Percentiles rank a stretch among this genome's conserved stretches.
These are phyloP conservation scores for Singerocomus inundabilis DNA, from an alignment of 1,284 basidiomycete genomes.

Conservation along the genomic window DNA sequence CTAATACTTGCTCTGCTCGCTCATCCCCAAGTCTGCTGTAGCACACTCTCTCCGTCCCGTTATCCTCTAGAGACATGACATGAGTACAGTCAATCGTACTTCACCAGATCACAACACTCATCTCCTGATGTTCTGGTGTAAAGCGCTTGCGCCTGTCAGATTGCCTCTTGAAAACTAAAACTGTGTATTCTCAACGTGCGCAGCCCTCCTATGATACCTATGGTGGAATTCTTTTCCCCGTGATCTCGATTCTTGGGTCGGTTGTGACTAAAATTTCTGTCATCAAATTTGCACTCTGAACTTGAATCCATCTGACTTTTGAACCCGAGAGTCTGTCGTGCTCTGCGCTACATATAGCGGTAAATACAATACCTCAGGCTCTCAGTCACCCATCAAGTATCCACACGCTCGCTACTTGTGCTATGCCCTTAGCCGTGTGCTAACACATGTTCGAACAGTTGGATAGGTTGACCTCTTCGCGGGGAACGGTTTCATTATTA, in stretches of 20 bases:
- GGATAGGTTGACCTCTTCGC: conserved; percentile 56
- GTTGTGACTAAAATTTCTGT: neutral
- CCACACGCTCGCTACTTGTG: neutral
- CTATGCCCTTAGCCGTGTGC: neutral
- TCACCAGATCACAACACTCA: conserved; percentile 1
- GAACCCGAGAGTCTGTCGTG: neutral
- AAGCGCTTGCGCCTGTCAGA: neutral
- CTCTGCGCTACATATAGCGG: neutral
- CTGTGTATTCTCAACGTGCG: neutral
- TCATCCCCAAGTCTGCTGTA: conserved; percentile 12
- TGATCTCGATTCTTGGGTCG: neutral
- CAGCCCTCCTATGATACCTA: neutral
- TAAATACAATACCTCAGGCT: neutral
- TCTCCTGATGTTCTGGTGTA: conserved; percentile 5
- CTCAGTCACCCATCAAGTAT: neutral
- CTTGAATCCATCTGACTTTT: conserved; percentile 2
- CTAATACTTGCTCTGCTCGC: conserved; percentile 17
- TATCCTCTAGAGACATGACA: neutral
- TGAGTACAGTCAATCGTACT: neutral
- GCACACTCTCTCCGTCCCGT: neutral
- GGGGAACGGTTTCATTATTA: conserved; percentile 52
- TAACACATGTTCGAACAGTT: conserved; percentile 18
- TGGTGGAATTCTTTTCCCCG: neutral
- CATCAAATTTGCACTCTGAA: neutral
- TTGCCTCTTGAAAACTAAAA: neutral